phyloP scores from a whole-genome alignment of 441 rosid species.

The Dalechampia spathulata region DNA sequence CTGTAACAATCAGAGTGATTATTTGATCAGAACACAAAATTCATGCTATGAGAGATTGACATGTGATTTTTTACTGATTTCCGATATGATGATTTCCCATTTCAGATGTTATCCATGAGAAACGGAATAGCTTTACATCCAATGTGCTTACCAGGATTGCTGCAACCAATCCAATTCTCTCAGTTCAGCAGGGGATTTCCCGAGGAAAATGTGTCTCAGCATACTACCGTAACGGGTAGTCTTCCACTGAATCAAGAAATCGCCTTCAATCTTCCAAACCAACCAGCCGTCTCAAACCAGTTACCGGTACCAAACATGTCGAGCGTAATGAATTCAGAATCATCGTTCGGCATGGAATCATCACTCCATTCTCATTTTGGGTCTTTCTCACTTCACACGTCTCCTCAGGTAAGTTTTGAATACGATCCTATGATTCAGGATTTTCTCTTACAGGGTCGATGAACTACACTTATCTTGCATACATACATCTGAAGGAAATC shows the following conservation, averaged over 20 bases:
- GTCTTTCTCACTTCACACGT: slow-evolving; percentile 33
- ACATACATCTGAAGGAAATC: slow-evolving; percentile 35
- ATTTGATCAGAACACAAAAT: no score
- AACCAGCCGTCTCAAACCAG: slow-evolving; percentile 26
- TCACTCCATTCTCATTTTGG: slow-evolving; percentile 43
- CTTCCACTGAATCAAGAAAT: slow-evolving; percentile 27
- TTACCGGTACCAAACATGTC: slow-evolving; percentile 29
- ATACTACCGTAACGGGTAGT: slow-evolving; percentile 20
- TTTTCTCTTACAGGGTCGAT: no score
- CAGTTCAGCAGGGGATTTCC: slow-evolving; percentile 25
- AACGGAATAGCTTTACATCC: slow-evolving; percentile 67
- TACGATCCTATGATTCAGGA: no score
- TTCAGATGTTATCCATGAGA: slow-evolving; percentile 70
- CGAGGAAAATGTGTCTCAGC: slow-evolving; percentile 28
- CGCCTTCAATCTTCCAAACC: slow-evolving; percentile 29
- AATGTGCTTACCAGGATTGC: slow-evolving; percentile 47
- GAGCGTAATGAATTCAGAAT: slow-evolving; percentile 29
- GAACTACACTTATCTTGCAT: slow-evolving; percentile 15
- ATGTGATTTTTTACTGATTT: slow-evolving; percentile 9
- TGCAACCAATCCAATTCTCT: slow-evolving; percentile 45
- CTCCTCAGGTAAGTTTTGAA: slow-evolving; percentile 36
- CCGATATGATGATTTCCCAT: slow-evolving; percentile 9
- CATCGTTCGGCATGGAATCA: slow-evolving; percentile 44
- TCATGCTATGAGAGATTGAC: no score
- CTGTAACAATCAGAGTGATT: no score